Conservation (phyloP, 805 yeast genomes). For the Saccharomycopsis amapae region DNA sequence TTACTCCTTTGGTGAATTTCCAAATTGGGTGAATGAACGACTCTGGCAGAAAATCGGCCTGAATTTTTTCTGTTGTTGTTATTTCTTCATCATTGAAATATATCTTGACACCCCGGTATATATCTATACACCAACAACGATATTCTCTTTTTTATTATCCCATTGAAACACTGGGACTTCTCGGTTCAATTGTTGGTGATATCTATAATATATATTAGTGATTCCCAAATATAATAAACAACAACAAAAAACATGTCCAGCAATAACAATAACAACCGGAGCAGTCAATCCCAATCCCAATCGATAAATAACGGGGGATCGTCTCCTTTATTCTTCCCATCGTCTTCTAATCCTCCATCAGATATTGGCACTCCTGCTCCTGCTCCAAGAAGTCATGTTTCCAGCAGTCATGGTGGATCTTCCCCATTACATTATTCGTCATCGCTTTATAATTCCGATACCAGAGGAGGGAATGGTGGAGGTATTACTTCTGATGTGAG, state of each 20-base stretch:
- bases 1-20: too few species aligned
- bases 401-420: conserved; percentile 30
- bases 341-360: conserved; percentile 26
- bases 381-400: conserved; percentile 18
- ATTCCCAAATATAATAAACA: too few species aligned
- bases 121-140: too few species aligned
- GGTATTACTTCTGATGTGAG: conserved; percentile 33
- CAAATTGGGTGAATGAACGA: too few species aligned
- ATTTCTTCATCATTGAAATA: too few species aligned
- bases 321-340: conserved; percentile 31
- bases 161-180: too few species aligned
- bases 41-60: too few species aligned
- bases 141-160: too few species aligned
- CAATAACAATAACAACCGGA: conserved; percentile 22
- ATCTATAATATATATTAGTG: too few species aligned
- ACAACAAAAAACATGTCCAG: conserved; percentile 15
- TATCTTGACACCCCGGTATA: too few species aligned
- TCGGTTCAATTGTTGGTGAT: too few species aligned
- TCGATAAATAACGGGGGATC: conserved; percentile 22
- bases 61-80: too few species aligned
- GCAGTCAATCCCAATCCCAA: conserved; percentile 24
- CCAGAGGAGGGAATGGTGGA: conserved; percentile 21
- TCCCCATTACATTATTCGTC: conserved; percentile 42
- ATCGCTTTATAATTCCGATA: conserved; percentile 23
- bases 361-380: conserved; percentile 26